Conservation (phyloP, 139 green algal species). For the Pleodorina starrii region DNA sequence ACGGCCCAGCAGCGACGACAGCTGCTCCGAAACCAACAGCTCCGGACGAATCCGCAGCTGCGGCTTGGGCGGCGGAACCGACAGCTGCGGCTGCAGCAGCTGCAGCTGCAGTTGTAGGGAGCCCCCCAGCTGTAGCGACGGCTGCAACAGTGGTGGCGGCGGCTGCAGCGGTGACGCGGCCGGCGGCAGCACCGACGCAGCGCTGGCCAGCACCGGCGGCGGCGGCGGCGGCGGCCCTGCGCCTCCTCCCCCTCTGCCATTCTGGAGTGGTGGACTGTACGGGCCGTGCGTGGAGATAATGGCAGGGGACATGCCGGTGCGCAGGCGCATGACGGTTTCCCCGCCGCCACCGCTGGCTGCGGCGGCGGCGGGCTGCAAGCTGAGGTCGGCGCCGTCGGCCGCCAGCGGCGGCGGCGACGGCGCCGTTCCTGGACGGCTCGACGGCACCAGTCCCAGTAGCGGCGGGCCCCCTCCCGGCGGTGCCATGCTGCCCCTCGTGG, state of each 20-base stretch:
- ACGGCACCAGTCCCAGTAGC: constrained; percentile 8
- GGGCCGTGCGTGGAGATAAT: background rate
- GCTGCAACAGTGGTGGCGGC: too few relatives aligned
- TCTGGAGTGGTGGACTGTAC: too few relatives aligned
- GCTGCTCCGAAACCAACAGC: constrained; percentile 19
- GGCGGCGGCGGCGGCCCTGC: too few relatives aligned
- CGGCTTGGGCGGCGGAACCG: background rate
- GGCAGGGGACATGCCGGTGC: constrained; percentile 3
- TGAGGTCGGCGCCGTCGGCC: background rate
- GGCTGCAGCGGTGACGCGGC: too few relatives aligned
- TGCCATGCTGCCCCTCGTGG: too few relatives aligned
- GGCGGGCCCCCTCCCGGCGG: too few relatives aligned
- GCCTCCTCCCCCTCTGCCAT: too few relatives aligned
- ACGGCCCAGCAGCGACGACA: constrained; percentile 9
- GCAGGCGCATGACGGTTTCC: constrained; percentile 3
- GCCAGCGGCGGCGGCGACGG: background rate
- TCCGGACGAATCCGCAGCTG: constrained; percentile 15
- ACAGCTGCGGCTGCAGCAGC: background rate
- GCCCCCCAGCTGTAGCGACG: too few relatives aligned
- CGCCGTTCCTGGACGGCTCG: background rate
- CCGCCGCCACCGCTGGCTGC: too few relatives aligned
- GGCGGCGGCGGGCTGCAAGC: background rate
- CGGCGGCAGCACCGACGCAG: too few relatives aligned
- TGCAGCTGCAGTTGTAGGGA: background rate
- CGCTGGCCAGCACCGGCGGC: too few relatives aligned